These are phyloP conservation scores for Xylaria sp. DNA, from an alignment of 2,329 filamentous ascomycete genomes.

Conservation along the genomic window DNA sequence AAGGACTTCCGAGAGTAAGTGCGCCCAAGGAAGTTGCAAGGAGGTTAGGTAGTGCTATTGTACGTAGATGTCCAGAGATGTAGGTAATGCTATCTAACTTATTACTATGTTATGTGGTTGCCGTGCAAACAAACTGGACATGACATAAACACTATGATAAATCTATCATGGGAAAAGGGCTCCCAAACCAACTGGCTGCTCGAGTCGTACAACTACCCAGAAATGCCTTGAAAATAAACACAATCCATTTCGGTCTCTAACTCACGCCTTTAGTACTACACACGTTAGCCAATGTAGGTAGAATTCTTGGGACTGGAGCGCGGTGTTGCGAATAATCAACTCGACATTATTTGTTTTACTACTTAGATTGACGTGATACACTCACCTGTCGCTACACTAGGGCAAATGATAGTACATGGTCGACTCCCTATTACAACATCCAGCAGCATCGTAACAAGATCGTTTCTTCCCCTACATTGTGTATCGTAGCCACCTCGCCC, in stretches of 20 bases:
- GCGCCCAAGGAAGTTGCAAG: background rate
- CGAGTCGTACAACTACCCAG: background rate
- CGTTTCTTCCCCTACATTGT: conserved; percentile 8
- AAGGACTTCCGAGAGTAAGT: background rate
- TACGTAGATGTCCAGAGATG: too few relatives aligned
- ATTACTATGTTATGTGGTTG: background rate
- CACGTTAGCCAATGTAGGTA: background rate
- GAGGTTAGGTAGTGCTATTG: background rate
- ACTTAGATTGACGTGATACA: conserved; percentile 4
- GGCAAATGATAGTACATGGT: conserved; percentile 12
- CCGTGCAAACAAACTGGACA: background rate
- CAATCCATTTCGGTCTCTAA: background rate
- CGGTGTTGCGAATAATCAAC: background rate
- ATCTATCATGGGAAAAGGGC: background rate
- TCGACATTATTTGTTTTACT: background rate
- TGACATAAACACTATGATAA: background rate
- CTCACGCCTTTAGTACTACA: background rate
- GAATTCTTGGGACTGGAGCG: background rate
- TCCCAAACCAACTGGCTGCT: background rate
- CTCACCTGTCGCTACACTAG: background rate
- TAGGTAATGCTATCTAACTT: background rate
- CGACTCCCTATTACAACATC: conserved; percentile 9
- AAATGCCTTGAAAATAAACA: background rate
- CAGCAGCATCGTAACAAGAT: conserved; percentile 15
- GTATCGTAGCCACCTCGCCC: background rate